Evolutionary conservation across 768 basidiomycete species (phyloP).

Genomic region (Leccinum truebloodii): DNA sequence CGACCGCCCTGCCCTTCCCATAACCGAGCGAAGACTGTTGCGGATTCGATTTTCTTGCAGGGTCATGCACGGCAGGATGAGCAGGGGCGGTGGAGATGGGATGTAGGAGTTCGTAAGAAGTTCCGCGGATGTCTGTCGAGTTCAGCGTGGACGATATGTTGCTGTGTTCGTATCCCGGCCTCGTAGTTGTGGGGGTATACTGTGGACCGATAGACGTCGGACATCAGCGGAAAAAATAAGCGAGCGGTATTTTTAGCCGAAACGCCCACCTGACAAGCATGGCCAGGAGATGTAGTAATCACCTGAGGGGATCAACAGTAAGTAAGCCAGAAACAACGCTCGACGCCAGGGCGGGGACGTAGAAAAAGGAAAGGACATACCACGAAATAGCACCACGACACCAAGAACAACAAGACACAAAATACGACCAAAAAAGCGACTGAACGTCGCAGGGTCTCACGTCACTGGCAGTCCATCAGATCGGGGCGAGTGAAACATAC

Average conservation of each 20-base stretch:
- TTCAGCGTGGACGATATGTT: constrained; percentile 24
- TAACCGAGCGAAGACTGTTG: constrained; percentile 27
- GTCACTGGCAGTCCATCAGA: constrained; percentile 1
- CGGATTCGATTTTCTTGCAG: constrained; percentile 11
- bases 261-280: constrained; percentile 60
- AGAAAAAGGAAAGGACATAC: constrained; percentile 39
- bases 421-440: constrained; percentile 71
- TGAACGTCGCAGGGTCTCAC: constrained; percentile 30
- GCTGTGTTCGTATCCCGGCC: constrained; percentile 23
- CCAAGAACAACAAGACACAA: constrained; percentile 62
- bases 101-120: constrained; percentile 30
- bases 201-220: constrained; percentile 10
- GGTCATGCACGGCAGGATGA: constrained; percentile 17
- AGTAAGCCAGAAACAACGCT: neutral
- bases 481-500: constrained; percentile 49
- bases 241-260: neutral
- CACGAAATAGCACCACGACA: constrained; percentile 77
- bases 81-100: constrained; percentile 12
- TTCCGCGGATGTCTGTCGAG: constrained; percentile 28
- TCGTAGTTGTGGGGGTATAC: constrained; percentile 26
- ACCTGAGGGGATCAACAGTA: constrained; percentile 42
- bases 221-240: constrained; percentile 9
- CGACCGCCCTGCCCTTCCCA: constrained; percentile 18
- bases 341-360: neutral
- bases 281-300: constrained; percentile 65